Evolutionary conservation across 31 red algal genomes (phyloP), one percentile per base, ranked within the genome.

Genomic region (Odonthalia washingtoniensis): DNA sequence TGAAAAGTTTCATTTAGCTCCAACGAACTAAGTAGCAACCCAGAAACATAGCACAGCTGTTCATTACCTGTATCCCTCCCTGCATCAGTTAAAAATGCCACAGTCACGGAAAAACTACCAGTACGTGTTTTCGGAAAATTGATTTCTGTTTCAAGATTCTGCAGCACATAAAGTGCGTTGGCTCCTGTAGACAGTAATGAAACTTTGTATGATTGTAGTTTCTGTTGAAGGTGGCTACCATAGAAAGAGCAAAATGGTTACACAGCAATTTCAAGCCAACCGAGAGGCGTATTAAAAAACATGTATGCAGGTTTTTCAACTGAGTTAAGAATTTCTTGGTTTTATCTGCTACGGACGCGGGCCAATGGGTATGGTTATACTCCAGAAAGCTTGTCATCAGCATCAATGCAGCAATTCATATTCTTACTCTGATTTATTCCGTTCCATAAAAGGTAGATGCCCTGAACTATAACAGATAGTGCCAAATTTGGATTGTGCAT

Each of bases 221-320:
- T 78, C 34, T 78, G 75, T n/a, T 78, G 75, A 2, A 78, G 26
- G 3, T 52, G n/a, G 35, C 70, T 74, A 5, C 41, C 45, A 2
- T 39, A 40, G 3, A 21, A 36, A 70, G 28, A 70, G 28, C 75
- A 78, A 32, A 78, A 78, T n/a, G 75, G 75, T 36, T 39, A 78
- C 24, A 44, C 75, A 27, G 75, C 75, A 21, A 78, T 17, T 3
- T 44, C 44, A 9, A 78, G 75, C 42, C 45, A 57, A 4, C 75
- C 75, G 14, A 78, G 35, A 4, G 75, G 53, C 14, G 41, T 53
- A 45, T 78, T 78, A 4, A 78, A 30, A 6, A 44, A 57, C 38
- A 40, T 30, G 30, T 52, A 78, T 36, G 75, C 35, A 52, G 24
- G 2, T 3, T 36, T 2, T 45, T 78, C 44, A 12, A 78, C 2